A percentile compares a stretch with the other conserved stretches of the same genome.
phyloP scores from a whole-genome alignment of 2,329 filamentous ascomycete species.

The Exophiala mesophila region DNA sequence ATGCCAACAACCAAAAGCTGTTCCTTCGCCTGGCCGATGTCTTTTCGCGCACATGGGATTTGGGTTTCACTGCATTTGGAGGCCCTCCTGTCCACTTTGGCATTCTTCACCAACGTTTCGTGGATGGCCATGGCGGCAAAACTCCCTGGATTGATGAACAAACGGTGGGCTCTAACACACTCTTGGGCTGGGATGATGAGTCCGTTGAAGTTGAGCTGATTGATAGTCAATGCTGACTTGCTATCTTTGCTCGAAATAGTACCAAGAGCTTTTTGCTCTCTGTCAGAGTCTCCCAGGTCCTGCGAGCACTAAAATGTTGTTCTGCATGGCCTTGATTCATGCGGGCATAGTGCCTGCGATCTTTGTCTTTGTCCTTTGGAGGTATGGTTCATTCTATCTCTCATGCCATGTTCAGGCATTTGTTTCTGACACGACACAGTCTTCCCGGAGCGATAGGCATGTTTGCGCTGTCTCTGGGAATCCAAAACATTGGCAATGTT shows the following conservation, averaged over 20 bases:
- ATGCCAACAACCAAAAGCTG: constrained; percentile 29
- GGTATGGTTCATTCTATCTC: constrained; percentile 35
- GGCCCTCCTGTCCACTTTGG: constrained; percentile 67
- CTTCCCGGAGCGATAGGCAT: constrained; percentile 67
- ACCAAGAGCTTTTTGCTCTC: constrained; percentile 67
- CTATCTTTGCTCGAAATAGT: constrained; percentile 42
- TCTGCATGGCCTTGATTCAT: constrained; percentile 62
- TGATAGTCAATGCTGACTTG: no score
- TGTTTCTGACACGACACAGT: no score
- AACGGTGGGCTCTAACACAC: constrained; percentile 48
- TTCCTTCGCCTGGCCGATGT: constrained; percentile 32
- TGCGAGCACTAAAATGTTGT: constrained; percentile 66
- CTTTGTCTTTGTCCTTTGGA: constrained; percentile 60
- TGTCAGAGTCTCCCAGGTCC: constrained; percentile 65
- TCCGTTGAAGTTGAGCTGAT: no score
- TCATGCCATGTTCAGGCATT: background rate
- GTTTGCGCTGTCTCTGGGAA: constrained; percentile 62
- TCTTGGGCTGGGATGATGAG: background rate
- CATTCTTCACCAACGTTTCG: constrained; percentile 60
- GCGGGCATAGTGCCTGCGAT: constrained; percentile 55
- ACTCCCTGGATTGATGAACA: constrained; percentile 65
- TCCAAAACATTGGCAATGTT: constrained; percentile 54
- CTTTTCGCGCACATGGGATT: constrained; percentile 48
- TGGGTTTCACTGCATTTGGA: constrained; percentile 63
- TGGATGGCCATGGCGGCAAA: constrained; percentile 43